Evolutionary conservation across 805 yeast genomes (phyloP).

Genomic region (Myxozyma melibiosi): DNA sequence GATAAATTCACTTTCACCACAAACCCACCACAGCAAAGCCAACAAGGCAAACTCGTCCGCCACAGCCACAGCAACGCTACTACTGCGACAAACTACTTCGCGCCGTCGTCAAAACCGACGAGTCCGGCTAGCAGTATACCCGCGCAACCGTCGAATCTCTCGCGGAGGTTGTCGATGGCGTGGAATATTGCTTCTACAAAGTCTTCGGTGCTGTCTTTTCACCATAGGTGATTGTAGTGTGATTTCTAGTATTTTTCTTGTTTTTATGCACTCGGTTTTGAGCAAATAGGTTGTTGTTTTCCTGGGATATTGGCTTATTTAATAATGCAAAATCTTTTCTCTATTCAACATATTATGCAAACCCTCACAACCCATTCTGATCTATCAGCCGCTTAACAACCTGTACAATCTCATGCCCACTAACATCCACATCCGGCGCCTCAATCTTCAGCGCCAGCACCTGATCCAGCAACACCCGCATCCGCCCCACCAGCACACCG

Average conservation of each 20-base stretch:
- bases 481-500: conserved; percentile 76
- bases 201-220: not conserved
- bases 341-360: not conserved
- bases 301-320: not conserved
- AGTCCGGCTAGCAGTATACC: too few relatives aligned
- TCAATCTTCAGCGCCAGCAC: conserved; percentile 65
- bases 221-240: not conserved
- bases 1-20: too few relatives aligned
- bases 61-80: too few relatives aligned
- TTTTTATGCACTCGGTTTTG: not conserved
- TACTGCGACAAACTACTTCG: too few relatives aligned
- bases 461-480: conserved; percentile 66
- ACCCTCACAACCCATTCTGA: conserved; percentile 38
- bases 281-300: too few relatives aligned
- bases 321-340: not conserved
- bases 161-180: not conserved
- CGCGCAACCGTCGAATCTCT: not conserved
- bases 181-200: not conserved
- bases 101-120: too few relatives aligned
- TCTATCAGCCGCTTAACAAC: conserved; percentile 41
- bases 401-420: conserved; percentile 38
- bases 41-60: too few relatives aligned
- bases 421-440: conserved; percentile 46
- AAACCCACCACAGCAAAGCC: too few relatives aligned
- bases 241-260: not conserved